Conservation (phyloP, 1,284 basidiomycete species). For the Ustilago esculenta region DNA sequence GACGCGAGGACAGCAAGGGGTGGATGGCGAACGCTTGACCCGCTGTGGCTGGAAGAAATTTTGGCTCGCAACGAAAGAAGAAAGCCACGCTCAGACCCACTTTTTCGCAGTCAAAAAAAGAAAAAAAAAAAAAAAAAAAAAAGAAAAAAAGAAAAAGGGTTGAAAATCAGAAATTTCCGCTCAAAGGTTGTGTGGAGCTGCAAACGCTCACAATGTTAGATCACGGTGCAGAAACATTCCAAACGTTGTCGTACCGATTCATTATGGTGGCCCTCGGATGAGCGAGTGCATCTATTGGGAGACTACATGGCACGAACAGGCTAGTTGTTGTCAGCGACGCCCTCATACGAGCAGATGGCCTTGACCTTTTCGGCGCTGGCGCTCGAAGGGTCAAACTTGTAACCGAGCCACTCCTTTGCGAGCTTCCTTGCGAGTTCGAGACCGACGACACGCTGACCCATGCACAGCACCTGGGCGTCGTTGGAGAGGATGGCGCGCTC, state of each 20-base stretch:
- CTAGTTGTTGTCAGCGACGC: slow-evolving; percentile 42
- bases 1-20: no score
- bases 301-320: no score
- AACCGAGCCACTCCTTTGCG: slow-evolving; percentile 69
- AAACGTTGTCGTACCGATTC: no score
- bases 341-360: slow-evolving; percentile 63
- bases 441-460: slow-evolving; percentile 70
- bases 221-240: no score
- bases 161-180: not conserved
- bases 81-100: slow-evolving; percentile 2
- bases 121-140: not conserved
- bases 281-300: no score
- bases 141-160: not conserved
- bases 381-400: slow-evolving; percentile 68
- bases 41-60: not conserved
- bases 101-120: not conserved
- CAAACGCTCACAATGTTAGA: no score
- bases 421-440: slow-evolving; percentile 68
- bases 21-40: no score
- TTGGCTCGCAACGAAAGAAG: not conserved
- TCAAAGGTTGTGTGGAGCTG: slow-evolving; percentile 9
- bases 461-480: slow-evolving; percentile 69
- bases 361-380: slow-evolving; percentile 69
- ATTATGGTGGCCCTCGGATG: no score
- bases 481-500: slow-evolving; percentile 69